Percentiles rank a stretch among this genome's conserved stretches.
Evolutionary conservation across 805 yeast species (phyloP).

Genomic region (Nakazawaea anatomiae): DNA sequence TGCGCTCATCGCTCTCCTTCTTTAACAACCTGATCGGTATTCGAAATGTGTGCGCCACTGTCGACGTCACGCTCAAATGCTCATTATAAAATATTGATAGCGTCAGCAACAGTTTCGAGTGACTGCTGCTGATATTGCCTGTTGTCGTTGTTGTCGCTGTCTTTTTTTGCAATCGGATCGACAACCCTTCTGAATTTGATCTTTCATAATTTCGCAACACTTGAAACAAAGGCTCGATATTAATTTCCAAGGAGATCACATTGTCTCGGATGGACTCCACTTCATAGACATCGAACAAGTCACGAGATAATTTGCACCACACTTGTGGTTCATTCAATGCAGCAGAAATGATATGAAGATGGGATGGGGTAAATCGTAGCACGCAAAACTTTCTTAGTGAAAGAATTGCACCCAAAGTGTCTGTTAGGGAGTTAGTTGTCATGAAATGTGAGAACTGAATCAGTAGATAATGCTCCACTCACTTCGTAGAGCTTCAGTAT

Average conservation of each 20-base stretch:
- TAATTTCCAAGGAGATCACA: constrained; percentile 53
- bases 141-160: constrained; percentile 16
- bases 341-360: constrained; percentile 45
- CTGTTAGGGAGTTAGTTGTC: constrained; percentile 11
- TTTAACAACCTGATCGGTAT: constrained; percentile 66
- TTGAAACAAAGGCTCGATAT: constrained; percentile 53
- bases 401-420: constrained; percentile 43
- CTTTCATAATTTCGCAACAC: constrained; percentile 52
- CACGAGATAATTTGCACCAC: constrained; percentile 52
- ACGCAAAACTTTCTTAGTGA: constrained; percentile 50
- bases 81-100: constrained; percentile 53
- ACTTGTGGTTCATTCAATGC: constrained; percentile 56
- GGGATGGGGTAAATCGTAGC: constrained; percentile 46
- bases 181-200: constrained; percentile 44
- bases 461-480: neutral
- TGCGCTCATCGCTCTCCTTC: constrained; percentile 42
- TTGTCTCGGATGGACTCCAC: constrained; percentile 48
- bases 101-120: constrained; percentile 37
- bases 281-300: constrained; percentile 44
- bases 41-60: constrained; percentile 58
- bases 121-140: constrained; percentile 10
- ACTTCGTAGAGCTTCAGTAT: constrained; percentile 10
- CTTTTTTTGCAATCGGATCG: constrained; percentile 45
- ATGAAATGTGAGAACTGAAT: neutral
- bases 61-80: constrained; percentile 30